A percentile compares a stretch with the other conserved stretches of the same genome.
phyloP scores from a whole-genome alignment of 2,329 filamentous ascomycete species.

The Fusarium euwallaceae region DNA sequence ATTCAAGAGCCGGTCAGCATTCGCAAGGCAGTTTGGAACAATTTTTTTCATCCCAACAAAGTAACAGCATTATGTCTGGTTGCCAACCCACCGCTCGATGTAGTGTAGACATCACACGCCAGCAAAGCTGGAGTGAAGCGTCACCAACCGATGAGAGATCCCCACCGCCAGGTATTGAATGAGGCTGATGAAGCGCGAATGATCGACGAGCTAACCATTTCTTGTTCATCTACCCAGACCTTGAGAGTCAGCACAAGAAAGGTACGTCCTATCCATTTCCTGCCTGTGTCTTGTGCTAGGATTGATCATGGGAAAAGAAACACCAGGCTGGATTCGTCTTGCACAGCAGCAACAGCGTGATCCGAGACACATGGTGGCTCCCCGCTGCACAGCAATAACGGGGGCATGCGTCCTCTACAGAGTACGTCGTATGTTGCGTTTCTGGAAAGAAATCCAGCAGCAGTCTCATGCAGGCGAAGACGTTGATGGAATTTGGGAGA shows the following conservation, averaged over 20 bases:
- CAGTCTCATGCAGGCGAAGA: not conserved
- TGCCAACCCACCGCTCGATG: not conserved
- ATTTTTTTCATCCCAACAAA: not conserved
- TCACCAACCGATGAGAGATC: not conserved
- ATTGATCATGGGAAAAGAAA: not conserved
- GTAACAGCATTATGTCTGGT: constrained; percentile 5
- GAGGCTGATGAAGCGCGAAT: not conserved
- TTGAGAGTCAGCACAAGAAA: not conserved
- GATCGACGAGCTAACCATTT: not conserved
- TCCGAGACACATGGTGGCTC: constrained; percentile 8
- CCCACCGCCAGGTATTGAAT: not conserved
- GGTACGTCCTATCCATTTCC: not conserved
- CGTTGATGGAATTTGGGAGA: not conserved
- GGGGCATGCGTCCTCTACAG: not conserved
- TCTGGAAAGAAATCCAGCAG: not conserved
- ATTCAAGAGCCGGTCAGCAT: not conserved
- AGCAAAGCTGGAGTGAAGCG: not conserved
- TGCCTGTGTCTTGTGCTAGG: not conserved
- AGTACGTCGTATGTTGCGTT: not conserved
- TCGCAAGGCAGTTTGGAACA: not conserved
- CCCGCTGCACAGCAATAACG: not conserved
- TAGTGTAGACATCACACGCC: not conserved
- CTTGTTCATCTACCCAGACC: not conserved
- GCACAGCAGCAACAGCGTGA: constrained; percentile 9
- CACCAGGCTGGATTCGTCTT: not conserved